These are phyloP conservation scores for Mycena olivaceomarginata DNA, from an alignment of 768 basidiomycete species.

Conservation along the genomic window DNA sequence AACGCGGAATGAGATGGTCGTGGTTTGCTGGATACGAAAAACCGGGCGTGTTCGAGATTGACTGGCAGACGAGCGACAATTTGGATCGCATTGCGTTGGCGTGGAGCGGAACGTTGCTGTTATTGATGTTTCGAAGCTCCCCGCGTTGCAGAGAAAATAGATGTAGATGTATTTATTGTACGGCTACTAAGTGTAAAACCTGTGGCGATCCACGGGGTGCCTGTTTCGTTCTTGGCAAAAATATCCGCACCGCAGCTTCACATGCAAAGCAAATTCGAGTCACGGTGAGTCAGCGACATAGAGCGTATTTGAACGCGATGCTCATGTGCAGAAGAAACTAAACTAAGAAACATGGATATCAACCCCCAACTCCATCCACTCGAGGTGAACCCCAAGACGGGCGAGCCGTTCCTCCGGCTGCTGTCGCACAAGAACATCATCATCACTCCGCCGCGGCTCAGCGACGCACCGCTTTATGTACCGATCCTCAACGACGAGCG, in stretches of 20 bases:
- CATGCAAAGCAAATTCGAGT: background rate
- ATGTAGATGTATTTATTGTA: conserved; percentile 14
- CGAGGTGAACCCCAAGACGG: conserved; percentile 56
- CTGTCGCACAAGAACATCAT: conserved; percentile 71
- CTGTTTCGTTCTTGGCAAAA: too few species aligned
- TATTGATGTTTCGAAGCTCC: conserved; percentile 75
- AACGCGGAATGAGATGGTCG: conserved; percentile 74
- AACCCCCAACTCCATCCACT: conserved; percentile 50
- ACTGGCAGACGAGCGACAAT: conserved; percentile 76
- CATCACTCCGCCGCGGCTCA: conserved; percentile 73
- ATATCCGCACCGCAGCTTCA: too few species aligned
- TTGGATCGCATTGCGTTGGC: conserved; percentile 82
- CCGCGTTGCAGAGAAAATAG: conserved; percentile 50
- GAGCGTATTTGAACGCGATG: background rate
- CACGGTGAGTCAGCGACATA: background rate
- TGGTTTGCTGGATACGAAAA: conserved; percentile 77
- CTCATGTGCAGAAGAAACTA: background rate
- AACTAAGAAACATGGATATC: background rate
- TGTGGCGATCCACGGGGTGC: too few species aligned
- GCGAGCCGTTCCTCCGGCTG: conserved; percentile 71
- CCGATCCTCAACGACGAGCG: conserved; percentile 69
- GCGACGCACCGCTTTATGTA: conserved; percentile 62
- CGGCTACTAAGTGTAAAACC: background rate
- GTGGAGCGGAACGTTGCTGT: conserved; percentile 83
- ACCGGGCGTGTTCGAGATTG: conserved; percentile 85